Base-by-base conservation (phyloP, 441 rosid genomes). In the Brassica hybrid region DNA sequence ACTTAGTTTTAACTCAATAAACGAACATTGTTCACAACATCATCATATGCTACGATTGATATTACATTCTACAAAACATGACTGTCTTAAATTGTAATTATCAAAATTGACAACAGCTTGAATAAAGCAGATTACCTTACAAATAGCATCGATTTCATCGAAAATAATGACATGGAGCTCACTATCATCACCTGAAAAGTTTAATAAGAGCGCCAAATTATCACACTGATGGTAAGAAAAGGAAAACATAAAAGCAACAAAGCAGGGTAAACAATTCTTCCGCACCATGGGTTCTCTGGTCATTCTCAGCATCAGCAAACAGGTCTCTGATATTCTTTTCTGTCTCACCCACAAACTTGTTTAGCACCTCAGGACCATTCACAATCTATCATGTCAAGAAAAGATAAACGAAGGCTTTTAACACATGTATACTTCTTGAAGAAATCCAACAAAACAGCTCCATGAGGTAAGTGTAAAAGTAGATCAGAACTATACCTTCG, bases 121-220 rank as follows among this genome's bases (percentile, higher is more conserved):
- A 16, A 52, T 52, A 52, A 52, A 52, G 58, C 18, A 14, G 58
- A 6, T 75, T 90, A 93, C 99, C 99, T 96, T 96, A 80, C 99
- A 96, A 67, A 96, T 96, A 75, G 99, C 99, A 91, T 96, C 99
- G 84, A 96, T 93, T 84, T 96, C 99, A 83, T 96, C 97, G 84
- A 96, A 96, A 52, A 96, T 93, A 71, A 96, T 92, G 65, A 96
- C 98, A 85, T 96, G 99, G 86, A 96, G 79, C 27, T 96, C 98
- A 83, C 98, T 94, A 76, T 91, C 94, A 56, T 96, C 99, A 61
- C 99, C 98, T 96, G 91, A 75, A 85, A 73, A 62, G 54, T 77
- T 77, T 13, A 63, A 52, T 23, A 57, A 57, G 30, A 58, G 61
- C 10, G 62, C 61, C 61, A 57, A 57, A 57, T 57, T 21, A 57